Evolutionary conservation across 352 stramenopile species (phyloP), one percentile per base, ranked within the genome.

Genomic region (Phytophthora ohioensis): DNA sequence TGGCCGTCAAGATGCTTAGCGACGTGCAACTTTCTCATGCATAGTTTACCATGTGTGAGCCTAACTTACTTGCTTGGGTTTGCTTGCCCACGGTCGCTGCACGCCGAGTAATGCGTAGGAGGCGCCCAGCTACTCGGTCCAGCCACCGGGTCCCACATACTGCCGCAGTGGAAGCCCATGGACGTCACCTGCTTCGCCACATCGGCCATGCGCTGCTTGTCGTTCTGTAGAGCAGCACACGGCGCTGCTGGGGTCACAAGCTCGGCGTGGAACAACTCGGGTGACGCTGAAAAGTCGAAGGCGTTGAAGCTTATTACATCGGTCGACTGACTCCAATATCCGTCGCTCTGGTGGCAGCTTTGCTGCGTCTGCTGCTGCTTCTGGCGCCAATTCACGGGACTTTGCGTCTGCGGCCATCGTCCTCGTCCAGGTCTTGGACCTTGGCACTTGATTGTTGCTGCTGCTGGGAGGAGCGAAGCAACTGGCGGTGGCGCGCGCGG

Each of bases 351-450:
- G 15, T 66, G 69, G 6, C 41, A 55, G 34, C n/a, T 42, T 46
- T 45, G 21, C 11, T 46, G 57, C 43, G 52, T 36, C 21, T 69
- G 67, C 46, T 76, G 59, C 31, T 75, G 64, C 47, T 78, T 63
- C 6, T 57, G 70, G 8, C 54, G 64, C 73, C 67, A 70, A 10
- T 61, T 67, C 21, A 57, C 36, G 39, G 75, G n/a, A 79, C 58
- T 58, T 85, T 87, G 54, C 77, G 77, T 13, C 62, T 59, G 38
- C 80, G 78, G 27, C 76, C 69, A 13, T 77, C 64, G 7, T 76
- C 52, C 5, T 61, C 65, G 5, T 76, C 48, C 27, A 70, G 53
- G 13, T 51, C 45, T 35, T 71, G 51, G 13, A 56, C 59, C 3
- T 47, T 51, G 7, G 21, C 8, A 27, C 36, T 43, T 8, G 35